These are phyloP conservation scores for Candida sp. DNA, from an alignment of 1,139 yeast species.

Conservation along the genomic window DNA sequence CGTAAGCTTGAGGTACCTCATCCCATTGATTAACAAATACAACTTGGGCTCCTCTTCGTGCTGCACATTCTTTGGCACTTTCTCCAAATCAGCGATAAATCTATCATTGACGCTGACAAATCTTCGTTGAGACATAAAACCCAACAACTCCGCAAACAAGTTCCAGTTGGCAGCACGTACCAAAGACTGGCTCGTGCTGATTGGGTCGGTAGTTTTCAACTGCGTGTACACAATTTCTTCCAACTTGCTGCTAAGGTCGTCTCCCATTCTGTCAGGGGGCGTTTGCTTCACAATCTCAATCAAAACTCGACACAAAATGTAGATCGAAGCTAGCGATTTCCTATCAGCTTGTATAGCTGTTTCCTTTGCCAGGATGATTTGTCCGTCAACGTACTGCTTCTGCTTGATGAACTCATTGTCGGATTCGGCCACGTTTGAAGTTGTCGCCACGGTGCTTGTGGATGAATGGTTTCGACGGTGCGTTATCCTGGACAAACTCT, in stretches of 20 bases:
- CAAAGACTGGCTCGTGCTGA: constrained; percentile 59
- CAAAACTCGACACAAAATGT: constrained; percentile 89
- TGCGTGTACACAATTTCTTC: constrained; percentile 96
- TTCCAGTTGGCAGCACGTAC: constrained; percentile 95
- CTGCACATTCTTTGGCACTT: constrained; percentile 58
- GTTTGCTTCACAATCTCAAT: constrained; percentile 94
- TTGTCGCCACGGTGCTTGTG: constrained; percentile 22
- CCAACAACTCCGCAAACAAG: constrained; percentile 85
- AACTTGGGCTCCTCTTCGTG: constrained; percentile 72
- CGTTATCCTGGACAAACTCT: constrained; percentile 40
- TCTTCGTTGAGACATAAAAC: constrained; percentile 86
- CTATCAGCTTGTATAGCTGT: constrained; percentile 86
- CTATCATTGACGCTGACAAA: constrained; percentile 91
- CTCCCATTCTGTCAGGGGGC: constrained; percentile 72
- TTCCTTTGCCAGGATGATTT: constrained; percentile 62
- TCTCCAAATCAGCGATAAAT: constrained; percentile 91
- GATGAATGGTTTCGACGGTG: constrained; percentile 46
- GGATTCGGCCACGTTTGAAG: constrained; percentile 2
- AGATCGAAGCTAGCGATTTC: constrained; percentile 85
- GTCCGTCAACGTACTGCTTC: constrained; percentile 35
- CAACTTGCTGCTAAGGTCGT: constrained; percentile 79
- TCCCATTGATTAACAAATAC: constrained; percentile 84
- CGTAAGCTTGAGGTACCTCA: constrained; percentile 80
- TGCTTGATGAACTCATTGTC: constrained; percentile 26
- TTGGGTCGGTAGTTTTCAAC: constrained; percentile 86